A percentile compares a stretch with the other conserved stretches of the same genome.
Evolutionary conservation across 495 filamentous ascomycete genomes (phyloP).

Genomic region (Aspergillus incahuasiensis): DNA sequence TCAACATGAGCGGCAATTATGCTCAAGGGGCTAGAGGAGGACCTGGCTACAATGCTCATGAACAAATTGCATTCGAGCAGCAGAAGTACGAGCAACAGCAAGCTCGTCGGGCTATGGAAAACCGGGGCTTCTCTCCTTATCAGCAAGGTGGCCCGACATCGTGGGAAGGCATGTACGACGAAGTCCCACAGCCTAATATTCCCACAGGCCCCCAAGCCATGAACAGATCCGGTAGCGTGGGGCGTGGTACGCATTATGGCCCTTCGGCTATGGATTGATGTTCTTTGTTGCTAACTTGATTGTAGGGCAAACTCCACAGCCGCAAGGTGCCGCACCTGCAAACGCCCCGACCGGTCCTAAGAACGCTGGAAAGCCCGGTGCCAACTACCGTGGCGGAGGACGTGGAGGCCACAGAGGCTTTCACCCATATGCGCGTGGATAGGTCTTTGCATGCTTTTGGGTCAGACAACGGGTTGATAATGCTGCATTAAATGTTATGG

Average conservation of each 20-base stretch:
- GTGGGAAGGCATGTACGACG: constrained; percentile 99
- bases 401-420: constrained; percentile 69
- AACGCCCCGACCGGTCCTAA: constrained; percentile 95
- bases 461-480: not conserved
- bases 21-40: constrained; percentile 32
- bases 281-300: constrained; percentile 13
- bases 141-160: constrained; percentile 64
- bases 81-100: constrained; percentile 81
- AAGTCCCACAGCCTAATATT: constrained; percentile 82
- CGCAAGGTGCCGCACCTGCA: constrained; percentile 74
- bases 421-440: constrained; percentile 68
- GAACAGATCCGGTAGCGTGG: constrained; percentile 45
- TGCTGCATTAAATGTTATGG: not conserved
- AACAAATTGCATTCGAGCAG: constrained; percentile 80
- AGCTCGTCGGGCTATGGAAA: constrained; percentile 43
- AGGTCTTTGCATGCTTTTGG: constrained; percentile 2
- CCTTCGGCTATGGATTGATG: not conserved
- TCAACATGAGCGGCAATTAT: constrained; percentile 27
- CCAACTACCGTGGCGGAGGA: constrained; percentile 94
- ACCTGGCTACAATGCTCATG: constrained; percentile 64
- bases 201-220: constrained; percentile 49
- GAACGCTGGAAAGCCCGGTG: constrained; percentile 89
- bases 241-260: constrained; percentile 40
- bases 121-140: constrained; percentile 45
- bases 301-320: constrained; percentile 45